Percentiles rank a stretch among this genome's conserved stretches.
Evolutionary conservation across 768 basidiomycete genomes (phyloP).

Genomic region (Trametes elegans): DNA sequence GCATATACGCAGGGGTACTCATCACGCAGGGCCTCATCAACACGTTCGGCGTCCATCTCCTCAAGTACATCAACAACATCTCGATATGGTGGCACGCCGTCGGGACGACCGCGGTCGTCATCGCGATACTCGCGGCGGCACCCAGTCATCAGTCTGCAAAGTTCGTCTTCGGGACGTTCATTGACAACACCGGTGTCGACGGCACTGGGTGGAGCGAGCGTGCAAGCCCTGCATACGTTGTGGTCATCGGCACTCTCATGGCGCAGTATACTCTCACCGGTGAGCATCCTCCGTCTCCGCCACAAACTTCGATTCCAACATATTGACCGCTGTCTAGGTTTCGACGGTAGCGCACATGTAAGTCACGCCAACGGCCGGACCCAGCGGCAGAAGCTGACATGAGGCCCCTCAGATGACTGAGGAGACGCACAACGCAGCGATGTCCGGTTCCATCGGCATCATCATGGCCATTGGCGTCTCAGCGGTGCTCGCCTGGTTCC

Average conservation of each 20-base stretch:
- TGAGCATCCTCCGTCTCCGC: slow-evolving; percentile 25
- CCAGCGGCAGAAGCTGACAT: not conserved
- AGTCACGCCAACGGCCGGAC: slow-evolving; percentile 23
- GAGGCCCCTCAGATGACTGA: slow-evolving; percentile 58
- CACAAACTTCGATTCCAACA: not conserved
- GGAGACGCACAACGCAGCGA: slow-evolving; percentile 62
- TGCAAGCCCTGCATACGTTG: slow-evolving; percentile 69
- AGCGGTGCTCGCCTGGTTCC: slow-evolving; percentile 73
- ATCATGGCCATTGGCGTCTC: slow-evolving; percentile 72
- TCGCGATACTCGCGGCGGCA: slow-evolving; percentile 70
- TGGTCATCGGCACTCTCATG: slow-evolving; percentile 68
- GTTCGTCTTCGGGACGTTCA: slow-evolving; percentile 70
- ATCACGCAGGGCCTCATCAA: slow-evolving; percentile 69
- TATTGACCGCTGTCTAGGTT: slow-evolving; percentile 41
- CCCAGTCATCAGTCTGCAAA: slow-evolving; percentile 64
- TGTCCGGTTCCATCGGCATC: slow-evolving; percentile 67
- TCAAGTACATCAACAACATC: slow-evolving; percentile 67
- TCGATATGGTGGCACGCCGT: slow-evolving; percentile 75
- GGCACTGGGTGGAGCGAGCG: slow-evolving; percentile 61
- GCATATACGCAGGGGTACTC: slow-evolving; percentile 68
- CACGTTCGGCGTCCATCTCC: slow-evolving; percentile 66
- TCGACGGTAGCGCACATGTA: slow-evolving; percentile 73
- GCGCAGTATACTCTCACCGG: slow-evolving; percentile 77
- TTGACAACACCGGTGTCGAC: slow-evolving; percentile 61
- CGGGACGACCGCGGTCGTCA: slow-evolving; percentile 64